Evolutionary conservation across 345 rosid genomes (phyloP), one percentile per base, ranked within the genome.

Genomic region (Euclidium syriacum): DNA sequence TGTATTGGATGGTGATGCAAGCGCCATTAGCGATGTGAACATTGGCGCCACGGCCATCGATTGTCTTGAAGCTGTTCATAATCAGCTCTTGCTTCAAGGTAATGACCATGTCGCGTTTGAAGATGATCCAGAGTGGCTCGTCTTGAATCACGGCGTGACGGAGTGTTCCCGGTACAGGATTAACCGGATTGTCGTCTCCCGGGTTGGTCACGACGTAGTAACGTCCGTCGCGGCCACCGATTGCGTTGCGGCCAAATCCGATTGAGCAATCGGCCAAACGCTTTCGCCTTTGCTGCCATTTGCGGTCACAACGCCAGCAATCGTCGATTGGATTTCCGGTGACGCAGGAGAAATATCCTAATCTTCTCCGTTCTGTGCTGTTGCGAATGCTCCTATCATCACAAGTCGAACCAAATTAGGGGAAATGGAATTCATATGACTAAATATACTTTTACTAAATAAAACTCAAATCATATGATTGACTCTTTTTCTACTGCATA

Each of bases 141-240:
- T 83, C 83, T 60, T 85, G 96, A 73, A 85, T 83, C n/a, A 85
- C 92, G 4, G 92, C 96, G 44, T 88, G 85, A 51, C 96, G 80
- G 25, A 88, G 90, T 19, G 96, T 88, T 15, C 96, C 92, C 0
- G 90, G 92, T 10, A 42, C 35, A 0, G 96, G 96, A 44, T 76
- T 82, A 5, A 85, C 83, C 0, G 96, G 74, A 57, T 87, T 49
- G 15, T 85, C 80, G 47, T 88, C 86, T 1, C 78, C 25, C 0
- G 90, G 78, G 75, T 85, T 53, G 6, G 64, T 81, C 1, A 88
- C 92, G 9, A 85, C 77, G 52, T 88, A 88, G 75, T 50, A 81
- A 41, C 51, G 75, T 4, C 96, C 96, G 17, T 88, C 90, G 2
- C 96, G 85, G 1, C 92, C 96, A 0, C 96, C 96, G 15, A 88